These are phyloP conservation scores for Klebsormidium nitens DNA, from an alignment of 139 green algal genomes.

Conservation along the genomic window DNA sequence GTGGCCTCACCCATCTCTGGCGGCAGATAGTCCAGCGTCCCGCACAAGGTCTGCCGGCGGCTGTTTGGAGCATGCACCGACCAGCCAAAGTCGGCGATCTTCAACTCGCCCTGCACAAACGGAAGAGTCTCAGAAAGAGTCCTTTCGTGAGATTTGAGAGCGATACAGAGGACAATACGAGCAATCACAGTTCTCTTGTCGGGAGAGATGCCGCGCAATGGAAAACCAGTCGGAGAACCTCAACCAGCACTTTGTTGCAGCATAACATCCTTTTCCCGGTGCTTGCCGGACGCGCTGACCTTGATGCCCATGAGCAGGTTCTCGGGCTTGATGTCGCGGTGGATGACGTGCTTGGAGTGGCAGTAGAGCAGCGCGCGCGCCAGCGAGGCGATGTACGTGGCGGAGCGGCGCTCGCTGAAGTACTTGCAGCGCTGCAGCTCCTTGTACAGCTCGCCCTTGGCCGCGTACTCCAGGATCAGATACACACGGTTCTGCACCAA, in stretches of 20 bases:
- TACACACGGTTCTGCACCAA: constrained; percentile 71
- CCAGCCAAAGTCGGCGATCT: constrained; percentile 99
- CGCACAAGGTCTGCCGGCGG: constrained; percentile 90
- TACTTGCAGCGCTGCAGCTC: constrained; percentile 71
- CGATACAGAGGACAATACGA: no score
- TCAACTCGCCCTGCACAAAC: constrained; percentile 71
- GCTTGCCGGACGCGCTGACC: no score
- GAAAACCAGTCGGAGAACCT: no score
- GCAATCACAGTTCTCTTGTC: no score
- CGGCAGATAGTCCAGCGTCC: constrained; percentile 97
- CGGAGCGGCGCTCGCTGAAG: constrained; percentile 79
- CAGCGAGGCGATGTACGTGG: constrained; percentile 67
- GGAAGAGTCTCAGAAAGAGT: no score
- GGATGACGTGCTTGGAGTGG: constrained; percentile 98
- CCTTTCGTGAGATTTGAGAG: no score
- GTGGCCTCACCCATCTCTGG: constrained; percentile 82
- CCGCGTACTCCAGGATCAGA: constrained; percentile 97
- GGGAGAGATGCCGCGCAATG: no score
- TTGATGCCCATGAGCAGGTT: constrained; percentile 92
- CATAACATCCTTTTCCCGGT: no score
- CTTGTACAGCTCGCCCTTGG: constrained; percentile 91
- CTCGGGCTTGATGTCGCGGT: constrained; percentile 98
- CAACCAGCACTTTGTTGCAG: no score
- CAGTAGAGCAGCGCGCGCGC: constrained; percentile 86
- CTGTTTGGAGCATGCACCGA: constrained; percentile 87